Base-by-base conservation (phyloP, 257 asterid species). In the Gentiana straminea region DNA sequence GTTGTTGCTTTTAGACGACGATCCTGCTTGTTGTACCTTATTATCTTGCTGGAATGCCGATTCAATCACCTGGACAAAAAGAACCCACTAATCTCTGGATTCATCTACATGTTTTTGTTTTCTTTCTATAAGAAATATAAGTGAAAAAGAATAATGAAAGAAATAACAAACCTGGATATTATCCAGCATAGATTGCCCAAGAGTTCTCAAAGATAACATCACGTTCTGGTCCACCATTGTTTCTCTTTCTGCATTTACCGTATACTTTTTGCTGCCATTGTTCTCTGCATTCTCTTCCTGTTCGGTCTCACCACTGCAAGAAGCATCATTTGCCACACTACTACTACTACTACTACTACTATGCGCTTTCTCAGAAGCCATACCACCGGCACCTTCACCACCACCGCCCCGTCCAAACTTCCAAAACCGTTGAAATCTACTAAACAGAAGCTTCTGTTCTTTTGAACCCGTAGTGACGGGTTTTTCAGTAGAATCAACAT, bases 31-130 rank as follows among this genome's bases (percentile, higher is more conserved):
- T 24, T 24, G 24, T 24, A 24, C 24, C 57, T 59, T 75, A 5
- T 60, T 60, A 6, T 86, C 88, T 74, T 82, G 91, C 82, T 81
- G 86, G 68, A 86, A 77, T 51, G 71, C 86, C 5, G 91, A 74
- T 61, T 90, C 95, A 41, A 90, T 76, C 68, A 86, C 94, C 98
- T 90, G 81, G 57, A 43, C 10, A 35, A 10, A 64, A 13, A 24
- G 24, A 24, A 24, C 24, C 24, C 24, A 24, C 24, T 24, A 24
- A 24, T 24, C 24, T 24, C 24, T 24, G 24, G 24, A 24, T 24
- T 24, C 24, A 24, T 24, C 24, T 24, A 24, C 24, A 24, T 24
- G 24, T 24, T 24, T 24, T 24, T 24, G 24, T 24, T 24, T 24
- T 24, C 24, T 24, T 24, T 24, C 24, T 24, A 24, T 24, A 24